Percentiles rank a stretch among this genome's conserved stretches.
Conservation (phyloP, 352 stramenopile species). For the Hyaloperonospora arabidopsidis region DNA sequence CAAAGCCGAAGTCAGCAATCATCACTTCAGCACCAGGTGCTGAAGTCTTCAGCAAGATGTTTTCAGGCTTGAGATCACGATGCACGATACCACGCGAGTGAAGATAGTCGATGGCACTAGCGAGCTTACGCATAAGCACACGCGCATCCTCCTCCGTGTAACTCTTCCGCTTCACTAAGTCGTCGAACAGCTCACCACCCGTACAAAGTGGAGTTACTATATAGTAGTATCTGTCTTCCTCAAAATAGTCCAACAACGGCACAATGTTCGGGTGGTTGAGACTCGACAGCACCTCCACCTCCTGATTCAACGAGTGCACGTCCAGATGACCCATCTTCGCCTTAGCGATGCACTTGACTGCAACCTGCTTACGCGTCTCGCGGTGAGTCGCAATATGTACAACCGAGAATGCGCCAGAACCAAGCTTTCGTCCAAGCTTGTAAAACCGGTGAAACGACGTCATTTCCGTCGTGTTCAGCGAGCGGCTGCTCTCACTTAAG, state of each 20-base stretch:
- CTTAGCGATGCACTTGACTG: constrained; percentile 76
- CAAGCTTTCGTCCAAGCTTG: constrained; percentile 80
- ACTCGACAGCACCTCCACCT: constrained; percentile 64
- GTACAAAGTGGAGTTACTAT: constrained; percentile 71
- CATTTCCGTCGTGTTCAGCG: constrained; percentile 23
- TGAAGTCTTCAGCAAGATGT: constrained; percentile 79
- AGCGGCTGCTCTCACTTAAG: constrained; percentile 26
- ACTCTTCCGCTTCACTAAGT: constrained; percentile 88
- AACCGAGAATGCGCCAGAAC: constrained; percentile 81
- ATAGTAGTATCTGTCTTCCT: constrained; percentile 71
- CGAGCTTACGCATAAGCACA: constrained; percentile 84
- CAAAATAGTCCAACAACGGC: constrained; percentile 64
- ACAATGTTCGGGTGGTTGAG: constrained; percentile 72
- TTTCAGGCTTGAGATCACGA: constrained; percentile 86
- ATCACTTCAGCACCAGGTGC: constrained; percentile 67
- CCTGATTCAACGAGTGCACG: constrained; percentile 54
- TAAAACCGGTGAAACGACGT: constrained; percentile 64
- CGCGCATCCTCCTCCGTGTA: constrained; percentile 95
- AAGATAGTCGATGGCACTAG: constrained; percentile 88
- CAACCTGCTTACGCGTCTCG: constrained; percentile 63
- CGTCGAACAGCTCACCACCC: constrained; percentile 93
- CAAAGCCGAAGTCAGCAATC: constrained; percentile 88
- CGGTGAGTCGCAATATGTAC: constrained; percentile 79
- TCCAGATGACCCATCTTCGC: constrained; percentile 39
- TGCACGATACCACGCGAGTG: constrained; percentile 91